Percentiles rank a stretch among this genome's conserved stretches.
Evolutionary conservation across 1,284 basidiomycete genomes (phyloP).

Genomic region (Pascua guehoae): DNA sequence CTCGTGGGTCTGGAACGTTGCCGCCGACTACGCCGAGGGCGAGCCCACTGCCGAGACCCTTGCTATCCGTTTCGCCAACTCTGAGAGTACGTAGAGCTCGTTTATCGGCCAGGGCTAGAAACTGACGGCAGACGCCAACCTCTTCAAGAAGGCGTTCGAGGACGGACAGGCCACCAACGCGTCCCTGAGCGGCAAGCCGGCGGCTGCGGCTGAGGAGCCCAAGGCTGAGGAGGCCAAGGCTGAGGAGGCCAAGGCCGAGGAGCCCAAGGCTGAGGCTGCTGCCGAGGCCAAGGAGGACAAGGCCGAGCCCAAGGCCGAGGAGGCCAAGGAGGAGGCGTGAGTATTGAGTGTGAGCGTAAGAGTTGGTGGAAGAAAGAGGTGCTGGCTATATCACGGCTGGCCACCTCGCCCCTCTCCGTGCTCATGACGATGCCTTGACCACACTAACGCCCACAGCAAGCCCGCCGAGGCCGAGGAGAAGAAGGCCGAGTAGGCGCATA

Average conservation of each 20-base stretch:
- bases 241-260: slow-evolving; percentile 26
- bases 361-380: too few relatives aligned
- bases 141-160: slow-evolving; percentile 86
- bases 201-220: slow-evolving; percentile 32
- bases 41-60: slow-evolving; percentile 89
- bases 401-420: too few relatives aligned
- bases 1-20: slow-evolving; percentile 98
- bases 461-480: too few relatives aligned
- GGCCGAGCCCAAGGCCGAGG: slow-evolving; percentile 7
- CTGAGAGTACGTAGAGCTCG: slow-evolving; percentile 69
- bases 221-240: slow-evolving; percentile 24
- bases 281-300: slow-evolving; percentile 12
- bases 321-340: slow-evolving; percentile 4
- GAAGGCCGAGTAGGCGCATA: too few relatives aligned
- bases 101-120: background rate
- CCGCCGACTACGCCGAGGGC: slow-evolving; percentile 88
- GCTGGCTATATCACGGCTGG: too few relatives aligned
- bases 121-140: slow-evolving; percentile 64
- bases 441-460: too few relatives aligned
- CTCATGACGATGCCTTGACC: too few relatives aligned
- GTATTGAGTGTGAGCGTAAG: too few relatives aligned
- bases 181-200: slow-evolving; percentile 30
- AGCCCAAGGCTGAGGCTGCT: slow-evolving; percentile 22
- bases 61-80: slow-evolving; percentile 96
- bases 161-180: slow-evolving; percentile 71